Conservation (phyloP, 371 early-diverging fungal genomes). For the Aphelidium insulamus region DNA sequence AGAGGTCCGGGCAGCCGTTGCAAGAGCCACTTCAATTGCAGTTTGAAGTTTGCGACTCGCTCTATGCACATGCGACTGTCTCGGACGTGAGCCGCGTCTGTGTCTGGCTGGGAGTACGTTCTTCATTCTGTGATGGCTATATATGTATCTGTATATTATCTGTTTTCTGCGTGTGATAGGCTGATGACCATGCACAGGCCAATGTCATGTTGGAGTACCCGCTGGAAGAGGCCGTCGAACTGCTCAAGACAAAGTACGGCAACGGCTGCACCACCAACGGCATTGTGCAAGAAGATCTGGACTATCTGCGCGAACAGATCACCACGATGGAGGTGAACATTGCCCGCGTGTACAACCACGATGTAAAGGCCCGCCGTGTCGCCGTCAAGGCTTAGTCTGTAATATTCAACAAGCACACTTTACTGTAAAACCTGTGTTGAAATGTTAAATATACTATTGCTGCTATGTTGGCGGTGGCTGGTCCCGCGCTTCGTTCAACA, state of each 20-base stretch:
- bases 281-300: slow-evolving; percentile 70
- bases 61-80: slow-evolving; percentile 66
- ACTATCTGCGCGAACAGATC: slow-evolving; percentile 80
- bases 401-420: too few species aligned
- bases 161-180: neutral
- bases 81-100: slow-evolving; percentile 52
- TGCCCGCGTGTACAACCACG: slow-evolving; percentile 92
- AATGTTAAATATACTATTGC: too few species aligned
- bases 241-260: slow-evolving; percentile 46
- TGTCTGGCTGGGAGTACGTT: slow-evolving; percentile 81
- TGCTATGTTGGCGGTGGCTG: too few species aligned
- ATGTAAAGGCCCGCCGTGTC: slow-evolving; percentile 63
- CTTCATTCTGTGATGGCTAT: neutral
- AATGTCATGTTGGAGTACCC: slow-evolving; percentile 92
- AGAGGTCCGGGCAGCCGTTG: neutral
- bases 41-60: slow-evolving; percentile 82
- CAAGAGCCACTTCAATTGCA: slow-evolving; percentile 51
- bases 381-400: too few species aligned
- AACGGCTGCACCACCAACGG: slow-evolving; percentile 43
- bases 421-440: too few species aligned
- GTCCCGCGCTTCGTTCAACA: too few species aligned
- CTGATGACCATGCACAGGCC: slow-evolving; percentile 25
- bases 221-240: slow-evolving; percentile 61
- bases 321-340: slow-evolving; percentile 97
- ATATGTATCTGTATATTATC: neutral